Evolutionary conservation across 2,329 filamentous ascomycete species (phyloP), one percentile per base, ranked within the genome.

Genomic region (Penicillium janthinellum): DNA sequence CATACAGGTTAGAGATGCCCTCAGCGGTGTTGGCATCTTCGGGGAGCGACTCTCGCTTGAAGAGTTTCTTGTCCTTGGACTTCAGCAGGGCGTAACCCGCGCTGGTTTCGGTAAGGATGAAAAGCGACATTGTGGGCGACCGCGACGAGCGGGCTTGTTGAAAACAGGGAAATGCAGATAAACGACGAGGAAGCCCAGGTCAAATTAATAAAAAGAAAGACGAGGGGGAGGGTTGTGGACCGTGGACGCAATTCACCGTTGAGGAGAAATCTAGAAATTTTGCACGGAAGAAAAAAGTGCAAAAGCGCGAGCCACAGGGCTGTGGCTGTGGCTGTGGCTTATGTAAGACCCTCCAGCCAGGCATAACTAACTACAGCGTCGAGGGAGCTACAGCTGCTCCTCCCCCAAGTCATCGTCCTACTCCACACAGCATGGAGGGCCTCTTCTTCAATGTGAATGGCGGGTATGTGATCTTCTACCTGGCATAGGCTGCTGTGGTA

Each of bases 71-170:
- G 86, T 98, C 94, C 78, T 93, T 92, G 71, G 94, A 90, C 85
- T 99, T 98, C 83, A 99, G 92, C 78, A 99, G 87, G 79, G 93
- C 95, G 83, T 98, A 98, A 78, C 95, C 96, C 71, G 93, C 93
- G 80, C 91, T 91, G 78, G 93, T 97, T 82, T 97, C 93, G 74
- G 90, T 90, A 71, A 97, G 88, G 81, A 97, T 90, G 81, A 96
- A 96, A 77, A 95, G 88, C 81, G 90, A 90, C 90, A 95, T 95
- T 67, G 68, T 87, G 78, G 64, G 69, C 69, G 66, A 64, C 64
- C 68, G 70, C 71, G 64, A 70, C 64, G 64, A 68, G 65, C 61
- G 70, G 60, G 67, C 59, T 67, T 34, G 12, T 17, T 44, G 45
- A 51, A 64, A 58, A 61, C 54, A 60, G 58, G 56, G 59, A 57